Conservation (phyloP, 1,284 basidiomycete genomes). For the Puccinia polysora region DNA sequence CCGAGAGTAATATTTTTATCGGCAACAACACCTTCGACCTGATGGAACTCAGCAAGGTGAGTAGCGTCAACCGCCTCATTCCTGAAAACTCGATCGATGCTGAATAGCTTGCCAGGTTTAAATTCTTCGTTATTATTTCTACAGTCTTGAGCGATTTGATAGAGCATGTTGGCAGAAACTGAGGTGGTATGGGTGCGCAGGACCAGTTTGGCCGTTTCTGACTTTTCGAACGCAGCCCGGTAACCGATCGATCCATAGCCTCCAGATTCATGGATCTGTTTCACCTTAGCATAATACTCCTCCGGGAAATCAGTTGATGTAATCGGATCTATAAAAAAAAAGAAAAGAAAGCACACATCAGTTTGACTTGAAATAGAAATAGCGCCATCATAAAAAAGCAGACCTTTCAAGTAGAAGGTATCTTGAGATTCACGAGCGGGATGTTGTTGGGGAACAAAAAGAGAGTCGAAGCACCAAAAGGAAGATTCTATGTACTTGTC, state of each 20-base stretch:
- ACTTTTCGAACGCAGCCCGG: slow-evolving; percentile 89
- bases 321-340: slow-evolving; percentile 67
- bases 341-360: slow-evolving; percentile 7
- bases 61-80: slow-evolving; percentile 99
- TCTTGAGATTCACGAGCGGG: slow-evolving; percentile 97
- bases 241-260: slow-evolving; percentile 97
- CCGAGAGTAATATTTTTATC: slow-evolving; percentile 91
- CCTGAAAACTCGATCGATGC: slow-evolving; percentile 96
- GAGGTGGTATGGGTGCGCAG: slow-evolving; percentile 97
- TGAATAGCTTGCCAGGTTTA: slow-evolving; percentile 93
- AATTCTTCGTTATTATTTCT: slow-evolving; percentile 57
- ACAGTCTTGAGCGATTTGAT: slow-evolving; percentile 70
- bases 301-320: slow-evolving; percentile 70
- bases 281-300: slow-evolving; percentile 85
- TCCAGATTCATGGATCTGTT: slow-evolving; percentile 72
- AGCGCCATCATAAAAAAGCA: slow-evolving; percentile 37
- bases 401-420: slow-evolving; percentile 95
- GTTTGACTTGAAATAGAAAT: neutral
- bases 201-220: slow-evolving; percentile 85
- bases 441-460: slow-evolving; percentile 99
- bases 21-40: slow-evolving; percentile 98
- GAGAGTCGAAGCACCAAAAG: slow-evolving; percentile 99
- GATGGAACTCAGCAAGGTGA: slow-evolving; percentile 99
- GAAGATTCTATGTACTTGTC: slow-evolving; percentile 93
- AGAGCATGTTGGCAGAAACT: slow-evolving; percentile 89